phyloP scores from a whole-genome alignment of 768 basidiomycete genomes.

The Leccinum subgranulosum region DNA sequence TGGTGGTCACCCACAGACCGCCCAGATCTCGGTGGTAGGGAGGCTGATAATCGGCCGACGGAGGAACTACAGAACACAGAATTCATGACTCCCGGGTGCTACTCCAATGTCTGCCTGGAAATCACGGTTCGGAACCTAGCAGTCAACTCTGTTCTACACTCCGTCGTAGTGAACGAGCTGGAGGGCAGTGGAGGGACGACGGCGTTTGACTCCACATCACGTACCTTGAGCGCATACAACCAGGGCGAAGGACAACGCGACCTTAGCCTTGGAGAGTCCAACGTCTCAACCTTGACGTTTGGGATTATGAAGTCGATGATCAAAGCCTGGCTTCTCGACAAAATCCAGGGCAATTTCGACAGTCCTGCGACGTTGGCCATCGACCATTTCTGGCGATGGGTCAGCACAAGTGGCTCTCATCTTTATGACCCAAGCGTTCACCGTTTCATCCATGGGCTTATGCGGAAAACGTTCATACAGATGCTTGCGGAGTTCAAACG shows the following conservation, averaged over 20 bases:
- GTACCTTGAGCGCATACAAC: constrained; percentile 86
- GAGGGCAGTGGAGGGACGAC: constrained; percentile 94
- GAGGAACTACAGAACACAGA: constrained; percentile 85
- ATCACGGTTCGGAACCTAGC: constrained; percentile 89
- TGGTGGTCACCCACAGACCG: constrained; percentile 95
- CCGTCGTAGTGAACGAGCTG: constrained; percentile 92
- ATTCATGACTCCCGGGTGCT: constrained; percentile 80
- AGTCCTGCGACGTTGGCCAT: constrained; percentile 69
- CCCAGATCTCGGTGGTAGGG: constrained; percentile 92
- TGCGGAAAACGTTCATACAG: constrained; percentile 98
- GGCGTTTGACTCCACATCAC: constrained; percentile 90
- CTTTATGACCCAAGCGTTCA: constrained; percentile 94
- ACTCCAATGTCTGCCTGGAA: constrained; percentile 90
- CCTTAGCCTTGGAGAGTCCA: constrained; percentile 84
- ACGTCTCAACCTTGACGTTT: constrained; percentile 85
- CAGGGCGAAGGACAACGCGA: constrained; percentile 58
- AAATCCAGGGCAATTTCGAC: constrained; percentile 63
- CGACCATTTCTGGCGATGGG: constrained; percentile 98
- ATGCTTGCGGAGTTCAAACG: constrained; percentile 95
- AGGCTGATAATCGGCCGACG: constrained; percentile 74
- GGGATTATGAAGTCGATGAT: constrained; percentile 82
- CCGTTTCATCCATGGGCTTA: constrained; percentile 89
- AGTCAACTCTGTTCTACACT: constrained; percentile 91
- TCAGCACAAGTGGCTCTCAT: constrained; percentile 77
- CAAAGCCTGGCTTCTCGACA: constrained; percentile 87